Conservation (phyloP, 2,329 filamentous ascomycete species). For the Penicillium polonicum region DNA sequence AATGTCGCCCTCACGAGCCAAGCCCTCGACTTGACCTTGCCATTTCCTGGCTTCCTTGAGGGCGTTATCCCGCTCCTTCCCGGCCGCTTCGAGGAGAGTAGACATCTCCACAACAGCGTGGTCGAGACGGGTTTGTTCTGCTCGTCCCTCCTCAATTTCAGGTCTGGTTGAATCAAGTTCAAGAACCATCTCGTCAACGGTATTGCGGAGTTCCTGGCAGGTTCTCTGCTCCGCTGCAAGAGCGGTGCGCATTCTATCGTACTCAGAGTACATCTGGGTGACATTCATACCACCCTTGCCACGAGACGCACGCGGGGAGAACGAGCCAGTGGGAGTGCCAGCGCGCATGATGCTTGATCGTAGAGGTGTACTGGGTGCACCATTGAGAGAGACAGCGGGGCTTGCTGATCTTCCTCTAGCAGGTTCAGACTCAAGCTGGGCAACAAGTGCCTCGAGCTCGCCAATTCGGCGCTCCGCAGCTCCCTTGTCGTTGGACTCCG, state of each 20-base stretch:
- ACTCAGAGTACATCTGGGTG: constrained; percentile 64
- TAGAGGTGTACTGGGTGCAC: constrained; percentile 48
- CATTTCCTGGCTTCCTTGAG: constrained; percentile 76
- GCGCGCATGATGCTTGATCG: constrained; percentile 33
- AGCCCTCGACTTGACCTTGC: constrained; percentile 66
- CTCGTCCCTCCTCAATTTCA: constrained; percentile 80
- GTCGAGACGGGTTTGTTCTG: constrained; percentile 76
- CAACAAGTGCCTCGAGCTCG: constrained; percentile 64
- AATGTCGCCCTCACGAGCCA: constrained; percentile 68
- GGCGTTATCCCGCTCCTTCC: constrained; percentile 74
- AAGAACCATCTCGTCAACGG: constrained; percentile 81
- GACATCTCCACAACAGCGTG: constrained; percentile 82
- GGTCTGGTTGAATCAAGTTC: constrained; percentile 83
- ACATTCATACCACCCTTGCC: constrained; percentile 56
- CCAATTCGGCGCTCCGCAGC: constrained; percentile 61
- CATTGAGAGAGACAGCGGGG: constrained; percentile 54
- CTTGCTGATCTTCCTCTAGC: constrained; percentile 51
- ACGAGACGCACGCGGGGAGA: constrained; percentile 56
- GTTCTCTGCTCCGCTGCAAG: constrained; percentile 72
- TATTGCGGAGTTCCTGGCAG: constrained; percentile 69
- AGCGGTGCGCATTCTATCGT: constrained; percentile 63
- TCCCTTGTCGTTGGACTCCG: constrained; percentile 60
- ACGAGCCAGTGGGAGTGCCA: constrained; percentile 50
- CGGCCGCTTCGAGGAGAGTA: constrained; percentile 75
- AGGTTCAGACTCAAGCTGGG: constrained; percentile 58